Evolutionary conservation across 495 filamentous ascomycete genomes (phyloP).

Genomic region (Neurospora sp.): DNA sequence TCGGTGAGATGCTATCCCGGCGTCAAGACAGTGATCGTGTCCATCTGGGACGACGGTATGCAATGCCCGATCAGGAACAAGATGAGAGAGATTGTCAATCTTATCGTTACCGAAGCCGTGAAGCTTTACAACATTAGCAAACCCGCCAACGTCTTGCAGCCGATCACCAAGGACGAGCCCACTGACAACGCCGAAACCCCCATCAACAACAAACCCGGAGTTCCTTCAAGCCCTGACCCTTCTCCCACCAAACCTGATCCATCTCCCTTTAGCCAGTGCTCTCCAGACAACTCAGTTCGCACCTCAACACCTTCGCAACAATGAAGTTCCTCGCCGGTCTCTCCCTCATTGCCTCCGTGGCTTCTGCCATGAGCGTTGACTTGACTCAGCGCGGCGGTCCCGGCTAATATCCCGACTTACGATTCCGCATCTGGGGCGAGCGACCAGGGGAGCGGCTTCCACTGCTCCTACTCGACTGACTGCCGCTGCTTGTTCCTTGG

Average conservation of each 20-base stretch:
- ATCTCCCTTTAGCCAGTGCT: neutral
- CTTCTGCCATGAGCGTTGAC: conserved; percentile 36
- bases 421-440: no score
- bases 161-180: no score
- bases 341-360: conserved; percentile 35
- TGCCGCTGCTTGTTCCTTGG: neutral
- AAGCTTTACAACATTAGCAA: no score
- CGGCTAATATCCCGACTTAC: neutral
- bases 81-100: no score
- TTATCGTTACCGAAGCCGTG: no score
- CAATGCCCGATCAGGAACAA: no score
- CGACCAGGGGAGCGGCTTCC: neutral
- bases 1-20: no score
- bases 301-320: conserved; percentile 7
- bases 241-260: neutral
- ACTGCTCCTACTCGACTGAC: neutral
- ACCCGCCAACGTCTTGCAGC: no score
- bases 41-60: no score
- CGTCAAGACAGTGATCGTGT: no score
- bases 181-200: no score
- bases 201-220: no score
- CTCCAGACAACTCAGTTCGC: neutral
- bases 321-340: conserved; percentile 30
- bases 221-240: neutral
- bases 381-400: conserved; percentile 30